Evolutionary conservation across 306 rosid genomes (phyloP).

Genomic region (Lablab purpureus): DNA sequence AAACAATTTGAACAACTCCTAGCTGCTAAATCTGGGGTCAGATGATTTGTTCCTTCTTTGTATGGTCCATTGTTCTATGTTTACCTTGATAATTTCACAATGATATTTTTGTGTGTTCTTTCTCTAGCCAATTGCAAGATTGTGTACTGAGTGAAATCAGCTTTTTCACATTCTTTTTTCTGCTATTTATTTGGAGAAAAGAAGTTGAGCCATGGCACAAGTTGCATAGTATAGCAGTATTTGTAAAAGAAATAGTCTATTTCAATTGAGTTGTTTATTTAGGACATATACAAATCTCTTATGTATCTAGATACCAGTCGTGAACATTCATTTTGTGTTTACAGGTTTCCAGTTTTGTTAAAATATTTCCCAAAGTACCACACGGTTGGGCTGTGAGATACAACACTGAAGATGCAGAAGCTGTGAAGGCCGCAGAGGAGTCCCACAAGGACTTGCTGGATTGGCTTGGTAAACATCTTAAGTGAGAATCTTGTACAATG

Average conservation of each 20-base stretch:
- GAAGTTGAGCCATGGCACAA: not conserved
- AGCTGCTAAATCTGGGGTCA: slow-evolving; percentile 62
- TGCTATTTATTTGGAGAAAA: not conserved
- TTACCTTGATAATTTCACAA: not conserved
- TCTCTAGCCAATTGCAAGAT: not conserved
- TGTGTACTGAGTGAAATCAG: not conserved
- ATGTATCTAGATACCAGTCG: slow-evolving; percentile 21
- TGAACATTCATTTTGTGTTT: slow-evolving; percentile 1
- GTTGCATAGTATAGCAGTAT: not conserved
- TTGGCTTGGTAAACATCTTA: slow-evolving; percentile 56
- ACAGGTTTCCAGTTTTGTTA: slow-evolving; percentile 54
- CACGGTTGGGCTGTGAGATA: slow-evolving; percentile 72
- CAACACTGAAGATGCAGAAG: slow-evolving; percentile 51
- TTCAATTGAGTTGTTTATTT: not conserved
- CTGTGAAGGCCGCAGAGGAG: slow-evolving; percentile 69
- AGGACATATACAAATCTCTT: not conserved
- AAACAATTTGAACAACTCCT: slow-evolving; percentile 69
- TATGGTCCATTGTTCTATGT: slow-evolving; percentile 2
- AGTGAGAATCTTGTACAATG: slow-evolving; percentile 43
- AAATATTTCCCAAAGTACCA: slow-evolving; percentile 55
- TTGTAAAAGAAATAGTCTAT: not conserved
- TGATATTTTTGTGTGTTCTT: not conserved
- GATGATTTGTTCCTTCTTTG: slow-evolving; percentile 3
- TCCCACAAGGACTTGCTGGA: slow-evolving; percentile 59
- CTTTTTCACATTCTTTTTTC: slow-evolving; percentile 10